A percentile compares a stretch with the other conserved stretches of the same genome.
phyloP scores from a whole-genome alignment of 2,329 filamentous ascomycete species.

The Ceratocystis harringtonii region DNA sequence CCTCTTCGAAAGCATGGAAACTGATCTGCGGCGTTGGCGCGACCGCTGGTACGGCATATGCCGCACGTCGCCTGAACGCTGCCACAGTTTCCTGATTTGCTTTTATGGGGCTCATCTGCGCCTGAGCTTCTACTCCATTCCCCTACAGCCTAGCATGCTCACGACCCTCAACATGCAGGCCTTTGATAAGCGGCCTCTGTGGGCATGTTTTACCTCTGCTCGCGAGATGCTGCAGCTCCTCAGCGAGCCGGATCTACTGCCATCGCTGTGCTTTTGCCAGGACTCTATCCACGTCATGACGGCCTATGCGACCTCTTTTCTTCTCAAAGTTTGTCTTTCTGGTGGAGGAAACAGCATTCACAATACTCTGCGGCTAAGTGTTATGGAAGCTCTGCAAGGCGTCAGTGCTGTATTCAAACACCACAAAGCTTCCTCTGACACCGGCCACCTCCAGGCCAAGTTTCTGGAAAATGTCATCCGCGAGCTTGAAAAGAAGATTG shows the following conservation, averaged over 20 bases:
- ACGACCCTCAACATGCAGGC: slow-evolving; percentile 18
- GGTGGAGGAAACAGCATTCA: slow-evolving; percentile 12
- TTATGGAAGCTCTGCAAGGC: slow-evolving; percentile 18
- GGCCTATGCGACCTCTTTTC: slow-evolving; percentile 28
- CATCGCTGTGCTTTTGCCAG: slow-evolving; percentile 27
- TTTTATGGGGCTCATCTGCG: slow-evolving; percentile 28
- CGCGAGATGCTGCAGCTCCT: slow-evolving; percentile 25
- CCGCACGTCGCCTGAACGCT: slow-evolving; percentile 18
- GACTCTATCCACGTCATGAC: slow-evolving; percentile 31
- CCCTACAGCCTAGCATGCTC: slow-evolving; percentile 24
- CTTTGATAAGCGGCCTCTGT: slow-evolving; percentile 22
- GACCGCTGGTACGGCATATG: slow-evolving; percentile 19
- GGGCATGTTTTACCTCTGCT: slow-evolving; percentile 24
- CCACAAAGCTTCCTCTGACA: slow-evolving; percentile 22
- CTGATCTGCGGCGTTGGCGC: slow-evolving; percentile 21
- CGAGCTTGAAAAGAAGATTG: slow-evolving; percentile 15
- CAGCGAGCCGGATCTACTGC: slow-evolving; percentile 19
- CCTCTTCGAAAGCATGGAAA: slow-evolving; percentile 20
- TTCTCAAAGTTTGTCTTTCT: slow-evolving; percentile 23
- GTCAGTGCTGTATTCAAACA: slow-evolving; percentile 21
- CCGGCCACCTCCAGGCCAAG: slow-evolving; percentile 23
- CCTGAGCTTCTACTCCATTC: slow-evolving; percentile 26
- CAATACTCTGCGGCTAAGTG: slow-evolving; percentile 15
- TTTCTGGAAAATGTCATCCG: slow-evolving; percentile 20
- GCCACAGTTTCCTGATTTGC: slow-evolving; percentile 26